phyloP scores from a whole-genome alignment of 78 protist genomes.

The Mastigamoeba balamuthi region DNA sequence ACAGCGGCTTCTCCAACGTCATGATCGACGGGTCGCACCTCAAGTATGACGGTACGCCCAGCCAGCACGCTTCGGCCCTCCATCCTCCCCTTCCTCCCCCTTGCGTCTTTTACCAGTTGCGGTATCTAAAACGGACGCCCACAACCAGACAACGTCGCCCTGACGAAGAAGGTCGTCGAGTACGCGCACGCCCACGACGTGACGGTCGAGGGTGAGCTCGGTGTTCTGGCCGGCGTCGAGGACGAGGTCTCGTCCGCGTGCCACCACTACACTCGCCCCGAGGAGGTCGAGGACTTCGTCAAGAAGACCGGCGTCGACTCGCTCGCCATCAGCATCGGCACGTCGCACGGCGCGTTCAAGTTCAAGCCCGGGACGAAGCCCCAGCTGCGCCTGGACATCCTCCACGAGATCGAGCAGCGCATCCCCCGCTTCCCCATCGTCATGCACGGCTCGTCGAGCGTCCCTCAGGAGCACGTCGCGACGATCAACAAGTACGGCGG shows the following conservation, averaged over 20 bases:
- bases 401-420: neutral
- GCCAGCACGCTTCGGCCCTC: too few species aligned
- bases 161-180: neutral
- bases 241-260: neutral
- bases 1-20: neutral
- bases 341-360: neutral
- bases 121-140: too few species aligned
- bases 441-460: neutral
- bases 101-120: too few species aligned
- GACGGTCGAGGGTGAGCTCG: neutral
- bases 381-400: neutral
- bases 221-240: neutral
- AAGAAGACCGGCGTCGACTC: neutral
- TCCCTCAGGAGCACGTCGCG: neutral
- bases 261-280: neutral
- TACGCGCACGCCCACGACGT: neutral
- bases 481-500: neutral
- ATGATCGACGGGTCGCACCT: neutral
- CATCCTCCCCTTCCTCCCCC: too few species aligned
- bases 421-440: neutral
- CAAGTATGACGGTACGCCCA: neutral
- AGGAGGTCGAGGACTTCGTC: neutral
- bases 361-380: neutral
- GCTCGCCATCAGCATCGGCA: neutral
- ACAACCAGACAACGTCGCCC: neutral